A percentile compares a stretch with the other conserved stretches of the same genome.
Conservation (phyloP, 805 yeast species). For the Metschnikowia baotianmanensis region DNA sequence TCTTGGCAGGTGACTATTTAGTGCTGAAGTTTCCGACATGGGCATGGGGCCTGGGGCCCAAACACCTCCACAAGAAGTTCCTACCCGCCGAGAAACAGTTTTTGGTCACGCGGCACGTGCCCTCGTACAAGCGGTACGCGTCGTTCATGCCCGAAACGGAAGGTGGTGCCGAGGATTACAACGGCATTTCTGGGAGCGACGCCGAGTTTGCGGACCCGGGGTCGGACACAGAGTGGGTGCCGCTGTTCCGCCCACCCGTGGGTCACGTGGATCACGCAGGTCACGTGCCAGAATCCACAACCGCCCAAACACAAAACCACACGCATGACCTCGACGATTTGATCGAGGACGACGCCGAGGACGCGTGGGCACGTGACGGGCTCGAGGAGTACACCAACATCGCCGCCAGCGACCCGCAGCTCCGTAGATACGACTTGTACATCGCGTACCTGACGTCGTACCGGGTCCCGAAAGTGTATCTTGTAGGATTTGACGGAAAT, state of each 20-base stretch:
- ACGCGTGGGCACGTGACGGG: slow-evolving; percentile 20
- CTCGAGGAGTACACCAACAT: slow-evolving; percentile 34
- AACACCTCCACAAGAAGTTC: slow-evolving; percentile 52
- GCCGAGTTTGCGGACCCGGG: slow-evolving; percentile 1
- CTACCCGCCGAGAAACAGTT: slow-evolving; percentile 86
- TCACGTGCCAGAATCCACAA: neutral
- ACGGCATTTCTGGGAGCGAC: neutral
- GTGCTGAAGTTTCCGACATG: slow-evolving; percentile 94
- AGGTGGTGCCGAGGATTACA: slow-evolving; percentile 18
- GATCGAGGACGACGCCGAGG: slow-evolving; percentile 42
- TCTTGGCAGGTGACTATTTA: slow-evolving; percentile 88
- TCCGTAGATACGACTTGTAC: slow-evolving; percentile 79
- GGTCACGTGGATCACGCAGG: no score
- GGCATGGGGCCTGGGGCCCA: slow-evolving; percentile 65
- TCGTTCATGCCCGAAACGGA: slow-evolving; percentile 8
- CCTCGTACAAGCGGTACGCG: slow-evolving; percentile 60
- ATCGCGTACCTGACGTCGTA: slow-evolving; percentile 93
- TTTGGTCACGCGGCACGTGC: slow-evolving; percentile 85
- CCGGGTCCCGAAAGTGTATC: slow-evolving; percentile 90
- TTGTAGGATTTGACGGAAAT: slow-evolving; percentile 79
- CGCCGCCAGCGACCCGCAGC: slow-evolving; percentile 33
- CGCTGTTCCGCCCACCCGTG: slow-evolving; percentile 3
- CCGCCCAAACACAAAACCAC: no score
- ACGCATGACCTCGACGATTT: slow-evolving; percentile 44
- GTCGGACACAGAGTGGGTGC: slow-evolving; percentile 16